These are phyloP conservation scores for Monilinia laxa DNA, from an alignment of 2,329 filamentous ascomycete genomes.

Conservation along the genomic window DNA sequence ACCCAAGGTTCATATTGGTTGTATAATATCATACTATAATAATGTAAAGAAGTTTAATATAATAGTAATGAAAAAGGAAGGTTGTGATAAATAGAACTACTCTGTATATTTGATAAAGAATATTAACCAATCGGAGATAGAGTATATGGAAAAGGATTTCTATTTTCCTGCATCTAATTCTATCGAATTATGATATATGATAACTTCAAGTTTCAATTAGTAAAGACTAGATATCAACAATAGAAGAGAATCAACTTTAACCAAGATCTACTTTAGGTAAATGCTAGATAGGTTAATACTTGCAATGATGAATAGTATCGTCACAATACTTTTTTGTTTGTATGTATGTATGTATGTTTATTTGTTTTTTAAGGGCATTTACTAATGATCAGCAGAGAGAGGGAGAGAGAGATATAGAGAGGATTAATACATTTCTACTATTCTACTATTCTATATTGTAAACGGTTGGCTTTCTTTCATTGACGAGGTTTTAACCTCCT, in stretches of 20 bases:
- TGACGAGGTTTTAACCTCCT: neutral
- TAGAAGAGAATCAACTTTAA: neutral
- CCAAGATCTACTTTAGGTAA: neutral
- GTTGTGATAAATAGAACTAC: too few species aligned
- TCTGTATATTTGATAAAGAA: neutral
- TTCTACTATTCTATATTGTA: too few species aligned
- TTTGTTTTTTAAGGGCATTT: neutral
- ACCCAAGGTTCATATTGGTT: too few species aligned
- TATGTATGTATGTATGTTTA: too few species aligned
- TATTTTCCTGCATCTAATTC: neutral
- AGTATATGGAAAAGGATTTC: neutral
- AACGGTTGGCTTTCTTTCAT: neutral
- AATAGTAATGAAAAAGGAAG: neutral
- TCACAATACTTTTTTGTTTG: neutral
- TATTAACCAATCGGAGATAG: slow-evolving; percentile 1
- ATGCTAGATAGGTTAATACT: neutral
- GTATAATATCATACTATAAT: neutral
- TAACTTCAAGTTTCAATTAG: neutral
- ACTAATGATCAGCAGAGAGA: neutral
- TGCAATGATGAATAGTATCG: neutral
- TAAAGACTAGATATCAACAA: neutral
- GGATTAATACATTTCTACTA: neutral
- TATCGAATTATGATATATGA: neutral
- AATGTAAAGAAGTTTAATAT: neutral
- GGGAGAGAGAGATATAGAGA: neutral